These are phyloP conservation scores for Bruguiera hainesii DNA, from an alignment of 441 rosid genomes.

Conservation along the genomic window DNA sequence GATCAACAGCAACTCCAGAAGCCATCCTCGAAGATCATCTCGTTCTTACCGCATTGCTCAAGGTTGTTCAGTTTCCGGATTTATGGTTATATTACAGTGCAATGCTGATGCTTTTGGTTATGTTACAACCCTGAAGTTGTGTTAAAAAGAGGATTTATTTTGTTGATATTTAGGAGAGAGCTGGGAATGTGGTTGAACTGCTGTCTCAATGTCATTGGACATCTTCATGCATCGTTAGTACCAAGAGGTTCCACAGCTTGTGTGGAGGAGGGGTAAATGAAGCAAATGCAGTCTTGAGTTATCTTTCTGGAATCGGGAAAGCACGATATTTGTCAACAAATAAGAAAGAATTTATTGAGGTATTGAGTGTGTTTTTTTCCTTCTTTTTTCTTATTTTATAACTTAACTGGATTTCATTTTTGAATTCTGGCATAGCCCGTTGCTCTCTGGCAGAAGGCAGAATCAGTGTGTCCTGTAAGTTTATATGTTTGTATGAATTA, in stretches of 20 bases:
- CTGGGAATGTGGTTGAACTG: slow-evolving; percentile 43
- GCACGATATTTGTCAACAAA: slow-evolving; percentile 46
- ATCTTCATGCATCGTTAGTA: slow-evolving; percentile 59
- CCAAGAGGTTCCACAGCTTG: slow-evolving; percentile 50
- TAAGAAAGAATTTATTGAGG: slow-evolving; percentile 66
- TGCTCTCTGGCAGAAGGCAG: too few species aligned
- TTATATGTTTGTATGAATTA: slow-evolving; percentile 6
- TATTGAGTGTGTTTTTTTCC: slow-evolving; percentile 11
- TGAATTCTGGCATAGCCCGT: too few species aligned
- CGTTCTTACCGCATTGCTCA: slow-evolving; percentile 45
- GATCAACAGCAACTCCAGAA: slow-evolving; percentile 36
- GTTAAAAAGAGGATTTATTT: neutral
- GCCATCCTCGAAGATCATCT: slow-evolving; percentile 38
- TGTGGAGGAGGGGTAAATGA: slow-evolving; percentile 63
- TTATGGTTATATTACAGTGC: neutral
- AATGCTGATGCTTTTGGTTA: neutral
- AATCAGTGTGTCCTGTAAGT: too few species aligned
- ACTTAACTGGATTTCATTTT: neutral
- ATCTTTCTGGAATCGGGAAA: slow-evolving; percentile 55
- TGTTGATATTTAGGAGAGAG: slow-evolving; percentile 53
- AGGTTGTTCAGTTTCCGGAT: slow-evolving; percentile 34
- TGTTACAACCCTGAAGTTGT: neutral
- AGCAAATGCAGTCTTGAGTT: slow-evolving; percentile 65
- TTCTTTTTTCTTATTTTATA: too few species aligned
- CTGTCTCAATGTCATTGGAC: slow-evolving; percentile 79